Base-by-base conservation (phyloP, 306 rosid genomes). In the Cucurbita argyrosperma region DNA sequence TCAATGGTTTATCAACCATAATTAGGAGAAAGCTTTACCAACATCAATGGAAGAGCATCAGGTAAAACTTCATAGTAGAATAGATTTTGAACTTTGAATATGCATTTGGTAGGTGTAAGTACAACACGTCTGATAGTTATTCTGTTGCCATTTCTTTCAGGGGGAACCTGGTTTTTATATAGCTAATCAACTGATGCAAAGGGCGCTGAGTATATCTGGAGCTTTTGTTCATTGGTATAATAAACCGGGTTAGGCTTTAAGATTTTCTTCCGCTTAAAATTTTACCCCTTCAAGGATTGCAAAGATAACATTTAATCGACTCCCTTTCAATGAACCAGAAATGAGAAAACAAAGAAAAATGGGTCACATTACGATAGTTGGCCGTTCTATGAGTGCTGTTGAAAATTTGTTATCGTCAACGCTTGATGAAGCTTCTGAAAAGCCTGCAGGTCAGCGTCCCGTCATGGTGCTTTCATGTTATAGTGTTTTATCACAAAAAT, bases 211-310 rank as follows among this genome's bases (percentile, higher is more conserved):
- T 38, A 77, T 84, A 76, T 85, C 91, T 18, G 88, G 96, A 57
- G 95, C 96, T 23, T 73, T 88, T 77, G 88, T 94, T 76, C 96
- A 91, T 89, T 94, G 99, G 99, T 94, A 94, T 77, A 89, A 91
- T 65, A 91, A 94, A 74, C 91, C 97, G 81, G 99, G 99, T 89
- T 61, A 81, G 80, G 37, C 75, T 80, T 45, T 76, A 49, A 16
- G 60, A 54, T 62, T 57, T 26, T 35, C 10, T 72, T 42, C 72
- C 73, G 74, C 19, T 42, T 61, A 19, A 21, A 19, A 6, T 18
- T 40, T n/a, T 71, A 59, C 54, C 10, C 45, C 14, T 19, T 1
- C 5, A 16, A 57, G 43, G 59, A 69, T 37, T 80, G 69, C 55
- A 23, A 47, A 57, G 82, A 62, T 46, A 55, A 50, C 73, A 78